phyloP scores from a whole-genome alignment of 225 moss, liverwort and hornwort genomes.

The Rhytidiadelphus loreus region DNA sequence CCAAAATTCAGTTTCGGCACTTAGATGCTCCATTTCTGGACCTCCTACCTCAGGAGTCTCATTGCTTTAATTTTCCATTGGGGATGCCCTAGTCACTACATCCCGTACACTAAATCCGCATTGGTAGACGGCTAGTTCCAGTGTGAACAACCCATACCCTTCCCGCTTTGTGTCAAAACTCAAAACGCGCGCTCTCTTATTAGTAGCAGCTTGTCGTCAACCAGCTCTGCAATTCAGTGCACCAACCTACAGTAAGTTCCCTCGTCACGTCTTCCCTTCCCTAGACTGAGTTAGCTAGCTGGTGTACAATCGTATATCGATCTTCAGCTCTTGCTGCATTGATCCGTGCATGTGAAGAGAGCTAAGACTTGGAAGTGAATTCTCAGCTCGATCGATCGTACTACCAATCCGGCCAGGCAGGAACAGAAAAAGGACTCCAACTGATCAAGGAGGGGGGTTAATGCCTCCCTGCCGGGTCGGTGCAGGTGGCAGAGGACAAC shows the following conservation, averaged over 20 bases:
- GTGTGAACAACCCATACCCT: neutral
- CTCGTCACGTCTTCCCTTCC: neutral
- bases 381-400: neutral
- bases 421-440: neutral
- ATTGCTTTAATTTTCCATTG: no score
- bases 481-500: neutral
- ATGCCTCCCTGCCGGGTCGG: neutral
- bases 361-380: neutral
- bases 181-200: neutral
- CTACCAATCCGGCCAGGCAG: neutral
- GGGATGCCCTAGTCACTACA: no score
- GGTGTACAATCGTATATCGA: neutral
- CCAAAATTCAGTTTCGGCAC: no score
- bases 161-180: neutral
- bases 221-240: neutral
- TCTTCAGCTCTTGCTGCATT: neutral
- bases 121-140: neutral
- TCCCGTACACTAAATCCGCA: no score
- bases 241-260: neutral
- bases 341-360: neutral
- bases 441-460: no score
- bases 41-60: no score
- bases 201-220: neutral
- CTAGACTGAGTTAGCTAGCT: no score
- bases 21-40: no score